These are phyloP conservation scores for Aspergillus niger DNA, from an alignment of 2,329 filamentous ascomycete genomes.

Conservation along the genomic window DNA sequence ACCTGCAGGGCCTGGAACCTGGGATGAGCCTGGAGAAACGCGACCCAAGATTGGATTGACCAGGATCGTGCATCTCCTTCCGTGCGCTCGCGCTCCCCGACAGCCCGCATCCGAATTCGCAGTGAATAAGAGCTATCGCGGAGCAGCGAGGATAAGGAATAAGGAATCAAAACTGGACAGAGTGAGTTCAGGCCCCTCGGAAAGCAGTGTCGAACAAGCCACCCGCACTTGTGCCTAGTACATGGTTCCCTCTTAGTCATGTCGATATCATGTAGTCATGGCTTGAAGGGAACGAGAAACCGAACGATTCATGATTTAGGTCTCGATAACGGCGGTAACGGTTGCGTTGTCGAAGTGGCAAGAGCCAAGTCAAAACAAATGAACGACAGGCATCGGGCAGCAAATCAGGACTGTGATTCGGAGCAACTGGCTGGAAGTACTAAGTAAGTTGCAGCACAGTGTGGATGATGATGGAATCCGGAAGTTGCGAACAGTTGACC, in stretches of 20 bases:
- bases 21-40: background rate
- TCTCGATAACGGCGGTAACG: slow-evolving; percentile 4
- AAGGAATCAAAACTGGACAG: background rate
- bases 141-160: background rate
- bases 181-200: slow-evolving; percentile 16
- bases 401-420: background rate
- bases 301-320: slow-evolving; percentile 5
- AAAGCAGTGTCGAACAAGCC: slow-evolving; percentile 2
- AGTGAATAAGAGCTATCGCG: slow-evolving; percentile 8
- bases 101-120: slow-evolving; percentile 19
- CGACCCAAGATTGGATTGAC: slow-evolving; percentile 7
- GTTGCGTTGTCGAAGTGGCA: slow-evolving; percentile 18
- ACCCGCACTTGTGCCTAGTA: background rate
- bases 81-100: slow-evolving; percentile 5
- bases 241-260: background rate
- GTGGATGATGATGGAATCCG: background rate
- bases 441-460: background rate
- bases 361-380: background rate
- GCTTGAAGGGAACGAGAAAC: background rate
- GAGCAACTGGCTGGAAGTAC: background rate
- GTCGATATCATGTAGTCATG: background rate
- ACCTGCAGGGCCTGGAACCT: slow-evolving; percentile 8
- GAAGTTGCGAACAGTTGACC: slow-evolving; percentile 2
- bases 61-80: slow-evolving; percentile 10
- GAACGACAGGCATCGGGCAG: background rate